Conservation (phyloP, 1,139 yeast species). For the Candida neerlandica region DNA sequence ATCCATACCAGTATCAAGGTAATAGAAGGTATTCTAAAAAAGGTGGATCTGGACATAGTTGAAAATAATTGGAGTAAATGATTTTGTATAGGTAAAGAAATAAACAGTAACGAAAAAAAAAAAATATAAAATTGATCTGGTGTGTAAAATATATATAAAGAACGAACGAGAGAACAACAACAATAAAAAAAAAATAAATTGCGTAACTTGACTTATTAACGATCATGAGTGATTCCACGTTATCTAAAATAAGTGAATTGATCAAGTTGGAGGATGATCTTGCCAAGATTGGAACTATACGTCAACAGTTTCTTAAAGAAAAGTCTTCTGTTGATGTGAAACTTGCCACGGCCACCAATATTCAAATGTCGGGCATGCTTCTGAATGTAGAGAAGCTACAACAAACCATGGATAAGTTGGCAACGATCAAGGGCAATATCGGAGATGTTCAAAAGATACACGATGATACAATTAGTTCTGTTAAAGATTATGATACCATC, state of each 20-base stretch:
- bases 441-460: conserved; percentile 60
- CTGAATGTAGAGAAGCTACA: conserved; percentile 39
- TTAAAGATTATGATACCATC: conserved; percentile 60
- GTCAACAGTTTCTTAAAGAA: conserved; percentile 66
- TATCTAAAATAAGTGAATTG: conserved; percentile 46
- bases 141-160: not conserved
- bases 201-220: not conserved
- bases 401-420: conserved; percentile 43
- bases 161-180: not conserved
- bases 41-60: conserved; percentile 14
- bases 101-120: not conserved
- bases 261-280: conserved; percentile 59
- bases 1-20: conserved; percentile 14
- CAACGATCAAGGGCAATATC: conserved; percentile 55
- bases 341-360: conserved; percentile 62
- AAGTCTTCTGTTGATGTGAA: conserved; percentile 74
- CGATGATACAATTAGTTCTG: conserved; percentile 52
- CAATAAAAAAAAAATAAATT: not conserved
- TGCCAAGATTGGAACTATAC: conserved; percentile 53
- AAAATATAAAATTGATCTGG: too few relatives aligned
- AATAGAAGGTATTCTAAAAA: conserved; percentile 19
- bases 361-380: conserved; percentile 58
- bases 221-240: conserved; percentile 46
- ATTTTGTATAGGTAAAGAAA: not conserved
- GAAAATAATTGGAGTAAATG: not conserved